Evolutionary conservation across 345 rosid genomes (phyloP), one percentile per base, ranked within the genome.

Genomic region (Brassica rapa): DNA sequence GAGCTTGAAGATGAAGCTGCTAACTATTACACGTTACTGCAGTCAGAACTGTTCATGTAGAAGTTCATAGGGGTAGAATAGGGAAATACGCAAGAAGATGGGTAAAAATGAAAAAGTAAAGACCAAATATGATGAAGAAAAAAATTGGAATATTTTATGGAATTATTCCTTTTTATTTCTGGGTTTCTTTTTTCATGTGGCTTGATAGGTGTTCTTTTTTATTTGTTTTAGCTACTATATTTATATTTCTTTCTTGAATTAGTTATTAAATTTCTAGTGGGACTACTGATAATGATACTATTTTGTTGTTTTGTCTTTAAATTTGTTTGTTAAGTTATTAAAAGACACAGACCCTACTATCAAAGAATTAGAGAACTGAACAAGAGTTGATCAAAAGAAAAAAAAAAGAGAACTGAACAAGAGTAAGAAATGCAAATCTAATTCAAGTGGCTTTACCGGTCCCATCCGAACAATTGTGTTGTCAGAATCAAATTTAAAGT

Each of bases 1-100:
- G 93, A 89, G 73, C 86, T 89, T 62, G 95, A 91, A 71, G 93
- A 93, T 57, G 91, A 87, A 68, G 86, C 89, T 30, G 93, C 94
- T 73, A 85, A 87, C 70, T 91, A 88, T 70, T 86, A 83, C 75
- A 80, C 89, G 8, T 66, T 89, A 80, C 33, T 93, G 64, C 95
- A 89, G 66, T 86, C 97, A 29, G 82, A 87, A 79, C 84, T 91
- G 1, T 87, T 87, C 83, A 84, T 85, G 87, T 85, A 87, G 88
- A 1, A 2, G 8, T 32, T 33, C n/a, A 14, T 14, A 10, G 56
- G 43, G 57, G 43, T 76, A 76, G 68, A 65, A 30, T 62, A 64
- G 61, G 43, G 14, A 21, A 70, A 51, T 16, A 65, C 62, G 4
- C 53, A 46, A 46, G 53, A 46, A n/a, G 15, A 12, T 12, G 53